Evolutionary conservation across 1,284 basidiomycete genomes (phyloP), one percentile per base, ranked within the genome.

Genomic region (Cryptococcus depauperatus): DNA sequence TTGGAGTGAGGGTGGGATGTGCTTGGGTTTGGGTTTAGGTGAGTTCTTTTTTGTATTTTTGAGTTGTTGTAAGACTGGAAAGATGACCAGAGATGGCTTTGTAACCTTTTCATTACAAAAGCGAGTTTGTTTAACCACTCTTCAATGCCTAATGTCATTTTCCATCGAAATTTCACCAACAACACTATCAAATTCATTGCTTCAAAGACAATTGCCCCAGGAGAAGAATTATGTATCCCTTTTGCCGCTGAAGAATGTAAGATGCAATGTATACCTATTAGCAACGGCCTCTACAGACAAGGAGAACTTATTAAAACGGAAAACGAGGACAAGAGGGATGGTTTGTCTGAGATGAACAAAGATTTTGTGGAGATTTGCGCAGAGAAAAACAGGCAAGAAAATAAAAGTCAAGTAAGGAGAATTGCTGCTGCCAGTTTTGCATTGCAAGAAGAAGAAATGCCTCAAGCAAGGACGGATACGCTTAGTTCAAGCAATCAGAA

Each of bases 21-120:
- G 85, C 0, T 75, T 97, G 2, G 85, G 86, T 0, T 69, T 93
- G 0, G 91, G 91, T 1, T 74, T 93, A 23, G 90, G 88, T 89
- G 61, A 53, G 76, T 66, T 14, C 18, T 22, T 14, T 3, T 14
- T 18, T 38, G 11, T n/a, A 10, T 27, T 25, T 16, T 10, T n/a
- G 35, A 30, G n/a, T 26, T 30, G 35, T 19, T 3, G 8, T 22
- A 19, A 6, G 34, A 13, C n/a, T 35, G 11, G 34, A n/a, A 30
- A 30, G 29, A 30, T n/a, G n/a, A n/a, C n/a, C n/a, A n/a, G n/a
- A 27, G 23, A 9, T 18, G 32, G n/a, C 19, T 9, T 19, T 23
- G 11, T 50, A 72, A 69, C 68, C 8, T 68, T 62, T 2, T n/a
- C n/a, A n/a, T n/a, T n/a, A n/a, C n/a, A n/a, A n/a, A n/a, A n/a